Conservation (phyloP, 2,329 filamentous ascomycete genomes). For the Pseudodiploospora longispora region DNA sequence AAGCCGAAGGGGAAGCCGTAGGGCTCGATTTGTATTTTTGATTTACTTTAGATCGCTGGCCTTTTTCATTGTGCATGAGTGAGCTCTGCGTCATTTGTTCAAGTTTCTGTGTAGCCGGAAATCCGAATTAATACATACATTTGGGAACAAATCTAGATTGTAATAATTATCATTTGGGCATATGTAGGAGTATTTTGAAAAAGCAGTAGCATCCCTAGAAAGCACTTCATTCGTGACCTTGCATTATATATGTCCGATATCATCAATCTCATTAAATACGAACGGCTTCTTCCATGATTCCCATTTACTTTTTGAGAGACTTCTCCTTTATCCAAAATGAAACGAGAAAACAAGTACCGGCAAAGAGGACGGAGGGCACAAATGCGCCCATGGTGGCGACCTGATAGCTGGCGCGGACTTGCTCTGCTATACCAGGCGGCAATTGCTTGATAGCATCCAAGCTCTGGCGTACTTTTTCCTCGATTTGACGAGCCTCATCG, state of each 20-base stretch:
- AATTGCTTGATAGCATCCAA: constrained; percentile 60
- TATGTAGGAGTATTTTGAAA: too few relatives aligned
- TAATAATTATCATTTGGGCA: too few relatives aligned
- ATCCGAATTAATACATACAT: too few relatives aligned
- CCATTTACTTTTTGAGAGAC: constrained; percentile 32
- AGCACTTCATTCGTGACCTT: too few relatives aligned
- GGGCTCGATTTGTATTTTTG: not conserved
- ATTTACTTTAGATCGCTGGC: not conserved
- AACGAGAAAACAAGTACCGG: constrained; percentile 29
- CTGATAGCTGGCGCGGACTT: constrained; percentile 62
- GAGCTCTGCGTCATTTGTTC: too few relatives aligned
- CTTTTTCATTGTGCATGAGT: not conserved
- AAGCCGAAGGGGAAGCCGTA: constrained; percentile 15
- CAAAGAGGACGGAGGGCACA: constrained; percentile 28
- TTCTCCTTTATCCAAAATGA: constrained; percentile 50
- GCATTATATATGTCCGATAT: too few relatives aligned
- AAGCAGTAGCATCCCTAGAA: too few relatives aligned
- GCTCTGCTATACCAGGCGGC: constrained; percentile 46
- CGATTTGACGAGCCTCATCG: constrained; percentile 55
- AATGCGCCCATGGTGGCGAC: constrained; percentile 33
- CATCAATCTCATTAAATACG: too few relatives aligned
- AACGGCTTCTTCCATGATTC: not conserved
- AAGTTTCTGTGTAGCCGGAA: too few relatives aligned
- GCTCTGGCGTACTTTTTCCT: constrained; percentile 60
- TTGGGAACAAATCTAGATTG: too few relatives aligned